Evolutionary conservation across 352 stramenopile genomes (phyloP).

Genomic region (Phytophthora pini): DNA sequence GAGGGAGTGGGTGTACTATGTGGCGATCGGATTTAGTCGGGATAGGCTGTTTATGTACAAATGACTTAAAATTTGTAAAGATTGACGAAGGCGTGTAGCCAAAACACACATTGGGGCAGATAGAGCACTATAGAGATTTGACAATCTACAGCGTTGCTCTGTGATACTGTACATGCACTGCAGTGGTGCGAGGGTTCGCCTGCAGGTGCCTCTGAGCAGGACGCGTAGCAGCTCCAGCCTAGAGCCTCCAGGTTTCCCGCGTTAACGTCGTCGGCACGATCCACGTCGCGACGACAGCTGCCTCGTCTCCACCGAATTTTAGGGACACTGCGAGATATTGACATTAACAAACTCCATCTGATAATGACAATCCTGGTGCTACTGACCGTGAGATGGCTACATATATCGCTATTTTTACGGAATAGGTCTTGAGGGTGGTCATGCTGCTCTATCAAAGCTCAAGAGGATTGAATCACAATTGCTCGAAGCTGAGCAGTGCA

Average conservation of each 20-base stretch:
- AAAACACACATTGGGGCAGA: conserved; percentile 1
- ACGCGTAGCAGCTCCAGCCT: conserved; percentile 6
- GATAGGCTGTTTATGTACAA: conserved; percentile 4
- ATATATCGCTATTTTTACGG: conserved; percentile 31
- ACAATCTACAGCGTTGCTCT: background rate
- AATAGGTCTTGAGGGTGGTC: conserved; percentile 11
- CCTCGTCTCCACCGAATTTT: conserved; percentile 28
- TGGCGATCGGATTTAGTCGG: conserved; percentile 20
- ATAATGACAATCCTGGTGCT: conserved; percentile 8
- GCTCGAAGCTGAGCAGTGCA: background rate
- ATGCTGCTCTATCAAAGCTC: too few species aligned
- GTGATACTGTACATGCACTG: too few species aligned
- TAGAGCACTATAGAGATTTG: conserved; percentile 4
- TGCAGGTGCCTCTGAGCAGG: conserved; percentile 2
- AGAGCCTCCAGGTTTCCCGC: background rate
- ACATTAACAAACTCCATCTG: background rate
- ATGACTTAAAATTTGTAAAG: conserved; percentile 21
- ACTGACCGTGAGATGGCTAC: conserved; percentile 22
- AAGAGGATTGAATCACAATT: background rate
- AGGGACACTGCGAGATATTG: conserved; percentile 7
- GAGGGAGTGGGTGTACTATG: conserved; percentile 7
- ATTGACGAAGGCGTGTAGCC: conserved; percentile 7
- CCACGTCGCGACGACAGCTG: conserved; percentile 6
- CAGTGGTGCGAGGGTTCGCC: background rate
- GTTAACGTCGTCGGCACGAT: conserved; percentile 6